These are phyloP conservation scores for Boletus vinaceobasis DNA, from an alignment of 768 basidiomycete species.

Conservation along the genomic window DNA sequence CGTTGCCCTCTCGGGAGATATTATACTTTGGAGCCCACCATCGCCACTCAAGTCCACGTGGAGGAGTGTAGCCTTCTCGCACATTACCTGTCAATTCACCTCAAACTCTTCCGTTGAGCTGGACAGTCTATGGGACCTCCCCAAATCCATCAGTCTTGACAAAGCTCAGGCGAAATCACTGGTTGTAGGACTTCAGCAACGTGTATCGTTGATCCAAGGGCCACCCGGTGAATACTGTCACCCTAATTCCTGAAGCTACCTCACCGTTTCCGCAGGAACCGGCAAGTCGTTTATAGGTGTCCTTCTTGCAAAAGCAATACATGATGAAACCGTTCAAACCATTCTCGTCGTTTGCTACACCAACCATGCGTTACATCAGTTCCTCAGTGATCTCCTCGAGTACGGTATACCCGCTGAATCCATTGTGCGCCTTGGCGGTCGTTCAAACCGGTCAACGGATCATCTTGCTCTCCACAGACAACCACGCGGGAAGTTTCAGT, in stretches of 20 bases:
- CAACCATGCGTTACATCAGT: constrained; percentile 71
- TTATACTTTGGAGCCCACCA: constrained; percentile 49
- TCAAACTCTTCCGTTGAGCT: constrained; percentile 39
- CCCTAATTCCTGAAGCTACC: neutral
- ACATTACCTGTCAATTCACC: constrained; percentile 22
- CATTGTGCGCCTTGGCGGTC: constrained; percentile 59
- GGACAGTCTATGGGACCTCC: constrained; percentile 30
- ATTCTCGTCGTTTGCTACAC: constrained; percentile 71
- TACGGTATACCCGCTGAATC: constrained; percentile 43
- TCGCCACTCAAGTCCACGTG: neutral
- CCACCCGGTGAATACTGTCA: constrained; percentile 52
- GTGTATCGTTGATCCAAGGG: constrained; percentile 62
- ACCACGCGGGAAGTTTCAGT: neutral
- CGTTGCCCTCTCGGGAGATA: constrained; percentile 48
- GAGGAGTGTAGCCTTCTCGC: constrained; percentile 3
- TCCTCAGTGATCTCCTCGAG: constrained; percentile 44
- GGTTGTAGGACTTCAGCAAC: constrained; percentile 49
- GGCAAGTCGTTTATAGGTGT: constrained; percentile 73
- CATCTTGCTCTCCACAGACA: constrained; percentile 38
- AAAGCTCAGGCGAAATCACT: constrained; percentile 44
- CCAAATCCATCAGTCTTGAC: constrained; percentile 46
- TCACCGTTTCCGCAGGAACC: constrained; percentile 45
- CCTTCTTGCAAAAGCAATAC: constrained; percentile 55
- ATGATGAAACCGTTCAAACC: constrained; percentile 41
- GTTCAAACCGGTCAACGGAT: constrained; percentile 45